Base-by-base conservation (phyloP, 2,329 filamentous ascomycete species). In the Reticulascus tulasneorum region DNA sequence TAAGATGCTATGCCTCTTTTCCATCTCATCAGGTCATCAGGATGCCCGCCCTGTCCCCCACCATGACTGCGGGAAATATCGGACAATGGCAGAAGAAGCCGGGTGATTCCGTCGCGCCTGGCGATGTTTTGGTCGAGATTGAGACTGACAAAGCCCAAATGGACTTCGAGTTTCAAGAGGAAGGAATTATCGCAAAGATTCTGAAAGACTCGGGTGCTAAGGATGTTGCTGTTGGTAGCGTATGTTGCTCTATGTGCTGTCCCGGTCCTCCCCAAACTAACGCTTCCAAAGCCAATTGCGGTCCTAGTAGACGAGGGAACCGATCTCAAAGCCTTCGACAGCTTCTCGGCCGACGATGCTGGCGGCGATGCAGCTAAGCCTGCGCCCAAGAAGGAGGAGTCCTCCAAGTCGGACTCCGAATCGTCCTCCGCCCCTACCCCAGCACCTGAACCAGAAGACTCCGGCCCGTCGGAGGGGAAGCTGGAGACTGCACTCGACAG, bases 111-210 rank as follows among this genome's bases (percentile, higher is more conserved):
- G 82, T 98, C 63, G 72, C 79, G 40, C 90, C 94, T 34, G 93
- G 93, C 62, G 93, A 98, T 62, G 93, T 98, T 29, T 72, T 98
- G 52, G 90, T 95, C 51, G 90, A 95, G 75, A 95, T 97, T 56
- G 93, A 98, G 78, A 98, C 93, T 54, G 93, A 98, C 70, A 98
- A 98, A 78, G 93, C 93, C 48, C 93, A 97, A 73, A 98, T 98
- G 93, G 93, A 98, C 73, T 97, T 98, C 63, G 93, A 98, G 69
- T 97, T 94, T 69, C 93, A 98, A 69, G 93, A 98, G 58, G 93
- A 97, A 62, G 93, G 91, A 73, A 78, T 94, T 43, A 76, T 98
- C 51, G 91, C 93, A 56, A 95, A 95, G 77, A 77, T 97, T 47
- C 73, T 98, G 58, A 93, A 89, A 71, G 86, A 95, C 29, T 83